A percentile compares a stretch with the other conserved stretches of the same genome.
Conservation (phyloP, 371 early-diverging fungal genomes). For the Sanchytrium tribonematis region DNA sequence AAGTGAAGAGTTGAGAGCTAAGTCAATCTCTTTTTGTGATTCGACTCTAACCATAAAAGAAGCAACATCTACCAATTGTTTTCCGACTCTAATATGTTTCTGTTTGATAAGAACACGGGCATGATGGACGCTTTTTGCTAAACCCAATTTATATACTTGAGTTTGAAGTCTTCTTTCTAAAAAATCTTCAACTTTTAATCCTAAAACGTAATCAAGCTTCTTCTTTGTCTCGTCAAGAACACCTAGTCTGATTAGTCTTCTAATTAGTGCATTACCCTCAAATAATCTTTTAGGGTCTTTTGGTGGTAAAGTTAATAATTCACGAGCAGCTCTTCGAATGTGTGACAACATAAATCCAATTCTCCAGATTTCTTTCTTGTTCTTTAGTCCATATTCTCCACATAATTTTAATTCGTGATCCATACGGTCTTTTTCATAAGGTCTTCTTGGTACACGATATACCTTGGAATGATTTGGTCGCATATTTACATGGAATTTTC, state of each 20-base stretch:
- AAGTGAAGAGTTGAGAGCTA: slow-evolving; percentile 72
- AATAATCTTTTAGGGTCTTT: slow-evolving; percentile 95
- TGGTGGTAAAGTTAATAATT: slow-evolving; percentile 85
- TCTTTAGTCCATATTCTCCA: slow-evolving; percentile 95
- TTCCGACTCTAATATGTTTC: slow-evolving; percentile 93
- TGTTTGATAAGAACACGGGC: slow-evolving; percentile 97
- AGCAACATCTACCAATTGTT: slow-evolving; percentile 79
- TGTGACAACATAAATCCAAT: slow-evolving; percentile 86
- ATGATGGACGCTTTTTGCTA: slow-evolving; percentile 98
- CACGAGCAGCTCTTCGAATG: slow-evolving; percentile 99
- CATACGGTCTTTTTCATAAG: slow-evolving; percentile 94
- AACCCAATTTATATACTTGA: slow-evolving; percentile 93
- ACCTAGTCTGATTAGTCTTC: slow-evolving; percentile 90
- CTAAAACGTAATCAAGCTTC: slow-evolving; percentile 96
- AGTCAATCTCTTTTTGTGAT: slow-evolving; percentile 95
- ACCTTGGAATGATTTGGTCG: slow-evolving; percentile 37
- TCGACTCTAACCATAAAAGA: slow-evolving; percentile 74
- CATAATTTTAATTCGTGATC: slow-evolving; percentile 94
- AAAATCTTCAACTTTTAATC: slow-evolving; percentile 91
- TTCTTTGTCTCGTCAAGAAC: slow-evolving; percentile 87
- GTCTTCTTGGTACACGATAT: slow-evolving; percentile 93
- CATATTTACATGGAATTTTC: slow-evolving; percentile 6
- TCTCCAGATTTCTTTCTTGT: slow-evolving; percentile 99
- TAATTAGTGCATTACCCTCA: slow-evolving; percentile 95
- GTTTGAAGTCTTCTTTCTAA: slow-evolving; percentile 98